A percentile compares a stretch with the other conserved stretches of the same genome.
phyloP scores from a whole-genome alignment of 495 filamentous ascomycete species.

The Chaetomium cochliodes region DNA sequence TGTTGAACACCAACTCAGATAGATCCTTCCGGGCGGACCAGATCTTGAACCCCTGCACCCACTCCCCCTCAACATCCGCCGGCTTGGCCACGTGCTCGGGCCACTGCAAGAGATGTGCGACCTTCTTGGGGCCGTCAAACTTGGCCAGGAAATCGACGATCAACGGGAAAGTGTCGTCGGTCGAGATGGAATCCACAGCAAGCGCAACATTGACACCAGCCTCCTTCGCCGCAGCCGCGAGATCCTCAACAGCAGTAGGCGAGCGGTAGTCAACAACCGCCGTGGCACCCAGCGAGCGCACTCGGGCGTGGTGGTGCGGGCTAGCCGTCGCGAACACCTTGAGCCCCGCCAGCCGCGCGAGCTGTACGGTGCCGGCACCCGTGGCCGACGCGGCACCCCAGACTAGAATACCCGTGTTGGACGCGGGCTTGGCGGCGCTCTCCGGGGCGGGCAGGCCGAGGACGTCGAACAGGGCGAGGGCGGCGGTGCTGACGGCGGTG shows the following conservation, averaged over 20 bases:
- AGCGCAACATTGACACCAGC: slow-evolving; percentile 23
- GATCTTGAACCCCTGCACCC: slow-evolving; percentile 9
- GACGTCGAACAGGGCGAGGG: slow-evolving; percentile 36
- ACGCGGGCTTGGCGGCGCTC: neutral
- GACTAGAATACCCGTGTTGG: slow-evolving; percentile 47
- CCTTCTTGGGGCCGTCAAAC: slow-evolving; percentile 27
- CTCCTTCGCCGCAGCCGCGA: slow-evolving; percentile 34
- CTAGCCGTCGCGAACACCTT: slow-evolving; percentile 43
- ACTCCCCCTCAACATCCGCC: slow-evolving; percentile 9
- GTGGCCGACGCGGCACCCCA: slow-evolving; percentile 62
- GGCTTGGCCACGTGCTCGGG: slow-evolving; percentile 16
- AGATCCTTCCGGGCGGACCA: slow-evolving; percentile 1
- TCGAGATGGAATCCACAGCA: slow-evolving; percentile 42
- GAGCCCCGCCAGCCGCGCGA: slow-evolving; percentile 45
- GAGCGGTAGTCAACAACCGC: slow-evolving; percentile 35
- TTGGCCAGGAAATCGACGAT: slow-evolving; percentile 18
- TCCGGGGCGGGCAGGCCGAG: slow-evolving; percentile 33
- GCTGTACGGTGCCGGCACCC: slow-evolving; percentile 46
- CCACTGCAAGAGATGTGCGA: slow-evolving; percentile 20
- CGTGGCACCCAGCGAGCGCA: slow-evolving; percentile 37
- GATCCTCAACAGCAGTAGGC: slow-evolving; percentile 26
- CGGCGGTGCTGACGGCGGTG: slow-evolving; percentile 38
- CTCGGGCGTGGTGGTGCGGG: slow-evolving; percentile 33
- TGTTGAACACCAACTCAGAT: slow-evolving; percentile 3
- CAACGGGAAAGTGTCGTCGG: slow-evolving; percentile 23